Conservation (phyloP, 257 asterid species). For the Salvia splendens region DNA sequence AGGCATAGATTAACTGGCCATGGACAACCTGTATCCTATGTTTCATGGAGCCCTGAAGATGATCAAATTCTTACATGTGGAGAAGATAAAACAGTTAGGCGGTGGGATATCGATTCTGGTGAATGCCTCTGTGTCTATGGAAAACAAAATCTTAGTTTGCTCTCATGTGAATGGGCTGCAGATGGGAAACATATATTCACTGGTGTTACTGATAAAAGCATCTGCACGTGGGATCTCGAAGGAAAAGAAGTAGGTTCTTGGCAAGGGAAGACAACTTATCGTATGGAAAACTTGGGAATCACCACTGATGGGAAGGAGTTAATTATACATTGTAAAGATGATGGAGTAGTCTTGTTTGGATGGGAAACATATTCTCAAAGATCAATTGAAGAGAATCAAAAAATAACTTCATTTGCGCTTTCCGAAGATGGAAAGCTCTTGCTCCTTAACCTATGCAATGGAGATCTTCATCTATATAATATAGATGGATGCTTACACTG, state of each 20-base stretch:
- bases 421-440: constrained; percentile 71
- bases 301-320: constrained; percentile 68
- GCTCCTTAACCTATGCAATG: constrained; percentile 69
- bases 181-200: constrained; percentile 67
- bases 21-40: constrained; percentile 67
- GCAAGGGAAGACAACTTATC: constrained; percentile 71
- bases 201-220: constrained; percentile 80
- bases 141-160: constrained; percentile 65
- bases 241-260: constrained; percentile 82
- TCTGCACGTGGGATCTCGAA: constrained; percentile 78
- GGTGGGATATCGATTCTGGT: constrained; percentile 80
- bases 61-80: constrained; percentile 86
- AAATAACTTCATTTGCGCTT: constrained; percentile 64
- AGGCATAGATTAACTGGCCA: constrained; percentile 45
- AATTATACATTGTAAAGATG: constrained; percentile 68
- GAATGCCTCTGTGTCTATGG: constrained; percentile 70
- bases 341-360: constrained; percentile 53
- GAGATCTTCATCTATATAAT: constrained; percentile 87
- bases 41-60: constrained; percentile 86
- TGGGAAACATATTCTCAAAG: constrained; percentile 73
- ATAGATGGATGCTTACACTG: constrained; percentile 57
- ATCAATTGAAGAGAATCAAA: constrained; percentile 73
- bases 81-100: constrained; percentile 68
- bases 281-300: constrained; percentile 68
- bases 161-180: constrained; percentile 89